Evolutionary conservation across 1,284 basidiomycete genomes (phyloP).

Genomic region (Erythrobasidium hasegawianum): DNA sequence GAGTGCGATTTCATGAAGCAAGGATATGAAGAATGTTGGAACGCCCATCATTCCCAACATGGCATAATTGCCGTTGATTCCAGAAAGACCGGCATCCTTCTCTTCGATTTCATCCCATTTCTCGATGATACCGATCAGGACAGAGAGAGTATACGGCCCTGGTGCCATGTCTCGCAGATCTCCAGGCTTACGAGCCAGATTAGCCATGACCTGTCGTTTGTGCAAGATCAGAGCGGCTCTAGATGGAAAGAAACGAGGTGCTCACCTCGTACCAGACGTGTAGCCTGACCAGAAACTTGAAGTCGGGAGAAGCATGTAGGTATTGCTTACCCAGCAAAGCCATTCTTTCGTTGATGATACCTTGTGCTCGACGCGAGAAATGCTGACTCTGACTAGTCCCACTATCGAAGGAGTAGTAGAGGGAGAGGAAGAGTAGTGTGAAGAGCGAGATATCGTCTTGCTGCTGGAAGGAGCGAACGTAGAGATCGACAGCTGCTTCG

Average conservation of each 20-base stretch:
- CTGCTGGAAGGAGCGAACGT: conserved; percentile 32
- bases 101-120: conserved; percentile 27
- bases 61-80: conserved; percentile 19
- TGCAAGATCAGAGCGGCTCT: not conserved
- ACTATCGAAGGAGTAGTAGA: conserved; percentile 29
- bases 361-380: conserved; percentile 28
- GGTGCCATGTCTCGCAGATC: conserved; percentile 25
- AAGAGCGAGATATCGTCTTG: conserved; percentile 33
- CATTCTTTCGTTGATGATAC: conserved; percentile 31
- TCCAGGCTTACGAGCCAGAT: conserved; percentile 17
- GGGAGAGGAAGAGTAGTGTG: conserved; percentile 26
- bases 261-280: conserved; percentile 32
- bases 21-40: conserved; percentile 27
- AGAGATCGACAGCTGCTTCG: conserved; percentile 33
- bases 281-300: conserved; percentile 25
- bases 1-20: conserved; percentile 21
- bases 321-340: conserved; percentile 5
- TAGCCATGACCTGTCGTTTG: conserved; percentile 17
- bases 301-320: conserved; percentile 6
- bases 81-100: conserved; percentile 18
- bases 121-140: conserved; percentile 21
- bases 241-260: not conserved
- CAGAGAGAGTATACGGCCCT: conserved; percentile 18
- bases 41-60: conserved; percentile 27
- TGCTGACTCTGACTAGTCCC: conserved; percentile 28